Base-by-base conservation (phyloP, 2,329 filamentous ascomycete genomes). In the Helotiales sp. region DNA sequence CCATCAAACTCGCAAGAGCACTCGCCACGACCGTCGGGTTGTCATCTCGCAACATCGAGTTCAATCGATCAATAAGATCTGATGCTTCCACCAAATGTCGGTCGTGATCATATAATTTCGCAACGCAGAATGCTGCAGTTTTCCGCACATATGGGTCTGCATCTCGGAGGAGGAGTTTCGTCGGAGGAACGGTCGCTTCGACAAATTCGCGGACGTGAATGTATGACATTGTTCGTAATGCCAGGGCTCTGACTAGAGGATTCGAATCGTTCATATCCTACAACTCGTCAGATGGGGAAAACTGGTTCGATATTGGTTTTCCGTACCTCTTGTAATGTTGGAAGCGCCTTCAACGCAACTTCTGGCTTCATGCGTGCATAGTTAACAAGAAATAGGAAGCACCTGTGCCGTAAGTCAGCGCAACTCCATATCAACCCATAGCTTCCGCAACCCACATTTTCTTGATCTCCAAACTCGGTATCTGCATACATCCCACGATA, bases 21-120 rank as follows among this genome's bases (percentile, higher is more conserved):
- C 94, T 97, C 11, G 96, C 95, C 24, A 99, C 95, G 2, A 99
- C 96, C 0, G 96, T 99, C 0, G 96, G 95, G 76, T 99, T 99
- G 78, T 98, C 95, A 74, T 99, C 96, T 76, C 93, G 89, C 64
- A 99, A 82, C 83, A 99, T 91, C 50, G 87, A 84, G 79, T 99
- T 99, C 54, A 99, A 84, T 69, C 91, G 87, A 76, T 97, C 94
- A 74, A 99, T 98, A 60, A 99, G 84, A 78, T 97, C 93, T 20
- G 94, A 97, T 55, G 83, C 85, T 81, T 99, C 96, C 4, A 99
- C 93, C 81, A 97, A 88, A 73, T 91, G 87, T 78, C 90, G 89
- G 80, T 99, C 95, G 77, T 99, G 96, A 76, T 99, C 96, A 81
- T 99, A 99, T 49, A 99, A 86, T 81, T 99, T 99, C 34, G 96